Evolutionary conservation across 306 rosid genomes (phyloP).

Genomic region (Hippophae rhamnoides): DNA sequence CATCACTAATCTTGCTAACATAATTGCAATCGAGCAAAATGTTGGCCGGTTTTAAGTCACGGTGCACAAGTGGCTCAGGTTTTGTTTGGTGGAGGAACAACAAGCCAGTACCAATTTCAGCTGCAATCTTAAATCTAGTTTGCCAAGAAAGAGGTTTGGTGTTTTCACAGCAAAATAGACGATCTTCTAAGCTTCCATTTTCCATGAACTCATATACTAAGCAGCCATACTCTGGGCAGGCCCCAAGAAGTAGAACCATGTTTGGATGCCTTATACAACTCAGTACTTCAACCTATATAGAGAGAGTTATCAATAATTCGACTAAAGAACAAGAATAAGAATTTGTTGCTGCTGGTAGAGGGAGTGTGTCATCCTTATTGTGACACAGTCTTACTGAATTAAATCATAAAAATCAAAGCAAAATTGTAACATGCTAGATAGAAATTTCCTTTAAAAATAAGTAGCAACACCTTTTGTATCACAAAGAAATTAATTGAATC

Average conservation of each 20-base stretch:
- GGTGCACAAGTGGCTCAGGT: conserved; percentile 92
- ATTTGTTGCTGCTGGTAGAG: no score
- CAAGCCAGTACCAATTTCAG: conserved; percentile 79
- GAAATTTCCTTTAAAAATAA: no score
- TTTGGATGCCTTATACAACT: conserved; percentile 92
- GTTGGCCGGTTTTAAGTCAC: conserved; percentile 91
- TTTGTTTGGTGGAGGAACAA: conserved; percentile 89
- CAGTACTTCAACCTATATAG: conserved; percentile 66
- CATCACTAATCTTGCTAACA: conserved; percentile 82
- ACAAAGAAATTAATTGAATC: not conserved
- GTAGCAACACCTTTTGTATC: no score
- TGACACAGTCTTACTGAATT: not conserved
- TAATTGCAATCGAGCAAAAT: conserved; percentile 69
- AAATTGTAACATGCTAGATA: no score
- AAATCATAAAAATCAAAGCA: no score
- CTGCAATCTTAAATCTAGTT: conserved; percentile 65
- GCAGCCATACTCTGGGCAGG: conserved; percentile 95
- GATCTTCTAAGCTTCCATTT: conserved; percentile 79
- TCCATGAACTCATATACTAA: conserved; percentile 86
- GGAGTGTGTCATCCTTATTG: not conserved
- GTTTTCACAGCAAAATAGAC: conserved; percentile 54
- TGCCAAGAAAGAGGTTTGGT: conserved; percentile 69
- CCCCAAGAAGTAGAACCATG: conserved; percentile 97
- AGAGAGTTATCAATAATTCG: conserved; percentile 11
- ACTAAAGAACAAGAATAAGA: not conserved